A percentile compares a stretch with the other conserved stretches of the same genome.
These are phyloP conservation scores for Diddensiella transvaalensis DNA, from an alignment of 805 yeast genomes.

Conservation along the genomic window DNA sequence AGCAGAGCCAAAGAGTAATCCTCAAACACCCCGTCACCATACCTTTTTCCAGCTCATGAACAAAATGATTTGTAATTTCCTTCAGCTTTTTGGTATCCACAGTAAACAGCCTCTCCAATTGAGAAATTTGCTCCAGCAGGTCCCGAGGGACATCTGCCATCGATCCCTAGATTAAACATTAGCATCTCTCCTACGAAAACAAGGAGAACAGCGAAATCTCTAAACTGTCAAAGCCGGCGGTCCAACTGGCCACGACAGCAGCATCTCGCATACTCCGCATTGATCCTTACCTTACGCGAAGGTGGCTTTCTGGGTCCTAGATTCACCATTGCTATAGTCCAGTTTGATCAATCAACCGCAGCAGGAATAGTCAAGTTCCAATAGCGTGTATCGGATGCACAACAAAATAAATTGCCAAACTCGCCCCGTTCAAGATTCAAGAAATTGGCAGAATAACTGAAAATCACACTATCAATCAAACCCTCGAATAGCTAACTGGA, in stretches of 20 bases:
- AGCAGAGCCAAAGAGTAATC: neutral
- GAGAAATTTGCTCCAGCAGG: constrained; percentile 54
- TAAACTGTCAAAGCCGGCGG: too few species aligned
- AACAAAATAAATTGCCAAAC: too few species aligned
- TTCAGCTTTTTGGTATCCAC: constrained; percentile 59
- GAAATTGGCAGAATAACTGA: too few species aligned
- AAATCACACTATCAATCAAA: too few species aligned
- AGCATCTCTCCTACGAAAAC: neutral
- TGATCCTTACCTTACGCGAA: constrained; percentile 62
- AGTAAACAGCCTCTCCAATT: constrained; percentile 58
- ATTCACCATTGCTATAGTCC: constrained; percentile 78
- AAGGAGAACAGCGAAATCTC: constrained; percentile 1
- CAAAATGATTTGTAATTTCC: constrained; percentile 70
- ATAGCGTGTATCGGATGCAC: too few species aligned
- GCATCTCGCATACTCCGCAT: too few species aligned
- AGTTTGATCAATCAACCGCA: too few species aligned
- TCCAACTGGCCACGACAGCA: too few species aligned
- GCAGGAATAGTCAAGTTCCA: too few species aligned
- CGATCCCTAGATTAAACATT: constrained; percentile 41
- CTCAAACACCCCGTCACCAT: constrained; percentile 45
- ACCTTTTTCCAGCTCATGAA: constrained; percentile 77
- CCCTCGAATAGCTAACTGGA: too few species aligned
- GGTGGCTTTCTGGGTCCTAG: constrained; percentile 83
- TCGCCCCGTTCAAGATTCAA: too few species aligned
- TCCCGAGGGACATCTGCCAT: constrained; percentile 64